Evolutionary conservation across 2,329 filamentous ascomycete genomes (phyloP).

Genomic region (Exophiala lecanii-corni): DNA sequence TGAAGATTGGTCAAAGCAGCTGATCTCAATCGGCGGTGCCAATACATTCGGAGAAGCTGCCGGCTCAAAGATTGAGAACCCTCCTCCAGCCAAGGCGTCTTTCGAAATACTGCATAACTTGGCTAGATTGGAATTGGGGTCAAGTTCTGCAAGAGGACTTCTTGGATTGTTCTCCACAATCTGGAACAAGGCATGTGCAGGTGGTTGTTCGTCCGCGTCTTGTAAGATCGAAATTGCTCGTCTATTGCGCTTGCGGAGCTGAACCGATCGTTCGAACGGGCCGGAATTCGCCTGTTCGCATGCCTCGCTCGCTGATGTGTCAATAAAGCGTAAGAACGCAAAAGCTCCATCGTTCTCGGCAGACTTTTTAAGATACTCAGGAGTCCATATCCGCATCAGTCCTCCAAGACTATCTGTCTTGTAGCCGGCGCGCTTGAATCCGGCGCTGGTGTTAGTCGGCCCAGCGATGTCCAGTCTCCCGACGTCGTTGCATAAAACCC

Average conservation of each 20-base stretch:
- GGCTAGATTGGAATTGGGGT: conserved; percentile 66
- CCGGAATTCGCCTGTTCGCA: conserved; percentile 65
- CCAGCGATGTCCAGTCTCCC: conserved; percentile 73
- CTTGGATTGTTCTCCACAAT: conserved; percentile 67
- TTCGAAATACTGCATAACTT: conserved; percentile 75
- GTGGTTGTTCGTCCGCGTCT: conserved; percentile 56
- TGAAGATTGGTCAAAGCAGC: conserved; percentile 64
- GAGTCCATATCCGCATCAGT: conserved; percentile 85
- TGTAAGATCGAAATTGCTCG: conserved; percentile 64
- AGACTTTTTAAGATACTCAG: conserved; percentile 68
- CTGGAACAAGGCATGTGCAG: conserved; percentile 74
- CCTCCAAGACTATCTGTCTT: conserved; percentile 69
- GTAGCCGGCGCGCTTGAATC: conserved; percentile 56
- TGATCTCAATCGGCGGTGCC: conserved; percentile 79
- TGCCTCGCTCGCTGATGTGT: conserved; percentile 68
- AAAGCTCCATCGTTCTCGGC: conserved; percentile 57
- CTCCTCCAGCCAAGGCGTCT: conserved; percentile 60
- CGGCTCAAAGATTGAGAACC: conserved; percentile 73
- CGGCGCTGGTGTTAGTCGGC: conserved; percentile 63
- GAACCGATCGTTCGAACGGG: conserved; percentile 68
- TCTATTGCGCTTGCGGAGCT: conserved; percentile 54
- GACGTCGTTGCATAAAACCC: conserved; percentile 73
- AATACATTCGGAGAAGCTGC: conserved; percentile 73
- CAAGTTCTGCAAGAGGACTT: conserved; percentile 63
- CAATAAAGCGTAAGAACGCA: conserved; percentile 84